These are phyloP conservation scores for Aspergillus sp. DNA, from an alignment of 2,329 filamentous ascomycete species.

Conservation along the genomic window DNA sequence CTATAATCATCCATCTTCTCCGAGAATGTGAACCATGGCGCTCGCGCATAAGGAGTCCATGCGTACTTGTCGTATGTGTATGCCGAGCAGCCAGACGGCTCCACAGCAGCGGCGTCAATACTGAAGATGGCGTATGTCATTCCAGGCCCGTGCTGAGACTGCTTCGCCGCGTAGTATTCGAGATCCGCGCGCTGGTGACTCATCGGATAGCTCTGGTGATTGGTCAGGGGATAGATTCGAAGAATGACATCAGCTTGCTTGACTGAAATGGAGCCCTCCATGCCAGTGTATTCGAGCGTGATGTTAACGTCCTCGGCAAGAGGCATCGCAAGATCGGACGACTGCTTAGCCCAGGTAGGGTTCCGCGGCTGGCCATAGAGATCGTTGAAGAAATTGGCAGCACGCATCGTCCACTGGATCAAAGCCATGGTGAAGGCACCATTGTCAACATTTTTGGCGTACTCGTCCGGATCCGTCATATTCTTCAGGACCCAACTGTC, in stretches of 20 bases:
- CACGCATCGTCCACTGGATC: conserved; percentile 2
- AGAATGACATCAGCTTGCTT: conserved; percentile 58
- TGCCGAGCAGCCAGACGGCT: conserved; percentile 50
- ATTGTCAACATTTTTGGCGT: conserved; percentile 1
- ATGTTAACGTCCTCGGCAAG: conserved; percentile 16
- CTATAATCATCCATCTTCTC: conserved; percentile 51
- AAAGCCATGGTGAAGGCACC: conserved; percentile 33
- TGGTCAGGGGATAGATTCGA: conserved; percentile 49
- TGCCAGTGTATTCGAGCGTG: conserved; percentile 48
- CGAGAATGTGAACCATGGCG: conserved; percentile 55
- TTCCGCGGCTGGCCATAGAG: conserved; percentile 34
- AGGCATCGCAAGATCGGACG: not conserved
- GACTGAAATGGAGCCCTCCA: conserved; percentile 51
- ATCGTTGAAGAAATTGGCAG: conserved; percentile 5
- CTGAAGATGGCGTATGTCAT: conserved; percentile 58
- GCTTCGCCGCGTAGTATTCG: conserved; percentile 54
- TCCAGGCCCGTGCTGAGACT: conserved; percentile 48
- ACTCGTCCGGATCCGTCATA: not conserved
- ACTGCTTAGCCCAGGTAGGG: conserved; percentile 12
- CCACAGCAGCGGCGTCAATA: conserved; percentile 50
- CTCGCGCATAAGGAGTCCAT: conserved; percentile 49
- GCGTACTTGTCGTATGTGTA: conserved; percentile 54
- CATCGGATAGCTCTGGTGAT: conserved; percentile 27
- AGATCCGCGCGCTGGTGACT: conserved; percentile 41
- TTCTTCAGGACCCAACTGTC: not conserved